Evolutionary conservation across 495 filamentous ascomycete species (phyloP), one percentile per base, ranked within the genome.

Genomic region (Tetracladium setigerum): DNA sequence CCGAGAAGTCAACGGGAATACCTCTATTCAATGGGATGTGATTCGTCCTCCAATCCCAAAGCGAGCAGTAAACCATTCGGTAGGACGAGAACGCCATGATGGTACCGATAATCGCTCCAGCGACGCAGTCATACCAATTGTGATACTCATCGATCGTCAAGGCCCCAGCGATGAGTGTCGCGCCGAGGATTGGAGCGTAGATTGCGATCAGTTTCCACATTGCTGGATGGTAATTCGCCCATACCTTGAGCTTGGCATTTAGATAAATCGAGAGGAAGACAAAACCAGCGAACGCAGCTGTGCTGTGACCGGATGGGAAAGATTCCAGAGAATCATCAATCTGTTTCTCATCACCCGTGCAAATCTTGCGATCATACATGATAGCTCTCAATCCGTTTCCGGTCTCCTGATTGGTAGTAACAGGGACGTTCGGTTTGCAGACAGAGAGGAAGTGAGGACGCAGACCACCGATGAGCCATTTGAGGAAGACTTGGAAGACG

Each of bases 111-210:
- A 72, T 51, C 2, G 64, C 72, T 5, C 82, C 82, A 13, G 68
- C 71, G 5, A 79, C 38, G 4, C 79, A 65, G 33, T 84, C 81
- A 41, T 77, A 78, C 73, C 73, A 77, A 59, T 82, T 71, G 47
- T 82, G 79, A 42, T 70, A 77, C 39, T 70, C 66, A 50, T 85
- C 81, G 35, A 83, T 76, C 1, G 76, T 82, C 31, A 83, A 56
- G 0, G 73, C 66, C n/a, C 77, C 76, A 4, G 67, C 75, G 40
- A 82, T 77, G 24, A 83, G 59, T 1, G 62, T 64, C 1, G 77
- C 79, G 10, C 71, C 78, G 4, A 83, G 67, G 5, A 84, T 59
- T 0, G 81, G 80, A 7, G 71, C 66, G 58, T 76, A 80, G n/a
- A 73, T 61, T 14, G 63, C 68, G 30, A 77, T 62, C 1, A 81